Conservation (phyloP, 1,284 basidiomycete genomes). For the Apiotrichum veenhuisii region DNA sequence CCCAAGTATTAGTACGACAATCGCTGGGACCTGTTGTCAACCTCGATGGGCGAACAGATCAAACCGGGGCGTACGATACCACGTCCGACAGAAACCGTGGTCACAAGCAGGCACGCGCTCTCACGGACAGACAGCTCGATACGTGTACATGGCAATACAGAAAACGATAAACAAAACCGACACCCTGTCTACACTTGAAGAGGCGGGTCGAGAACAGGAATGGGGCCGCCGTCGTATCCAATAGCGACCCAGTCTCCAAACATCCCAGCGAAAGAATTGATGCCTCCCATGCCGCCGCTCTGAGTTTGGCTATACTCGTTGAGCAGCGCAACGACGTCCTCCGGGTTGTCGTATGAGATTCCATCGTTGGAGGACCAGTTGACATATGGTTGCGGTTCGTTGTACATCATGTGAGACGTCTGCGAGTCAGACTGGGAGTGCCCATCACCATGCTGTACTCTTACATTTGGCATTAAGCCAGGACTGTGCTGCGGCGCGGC, state of each 20-base stretch:
- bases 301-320: slow-evolving; percentile 7
- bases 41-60: too few species aligned
- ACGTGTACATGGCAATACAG: too few species aligned
- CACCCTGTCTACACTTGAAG: not conserved
- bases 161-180: too few species aligned
- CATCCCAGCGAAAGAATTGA: slow-evolving; percentile 2
- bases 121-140: too few species aligned
- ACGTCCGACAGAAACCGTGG: too few species aligned
- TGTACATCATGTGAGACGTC: not conserved
- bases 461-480: not conserved
- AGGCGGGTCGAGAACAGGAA: not conserved
- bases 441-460: too few species aligned
- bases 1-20: too few species aligned
- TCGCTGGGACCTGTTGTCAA: too few species aligned
- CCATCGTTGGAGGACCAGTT: not conserved
- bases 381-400: not conserved
- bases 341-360: not conserved
- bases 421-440: too few species aligned
- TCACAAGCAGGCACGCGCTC: too few species aligned
- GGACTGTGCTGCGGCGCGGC: not conserved
- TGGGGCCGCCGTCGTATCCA: slow-evolving; percentile 9
- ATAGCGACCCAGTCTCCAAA: slow-evolving; percentile 18
- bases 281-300: not conserved
- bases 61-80: too few species aligned
- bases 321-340: slow-evolving; percentile 11